Evolutionary conservation across 164 flowering plant genomes (phyloP).

Genomic region (Macadamia tetraphylla): DNA sequence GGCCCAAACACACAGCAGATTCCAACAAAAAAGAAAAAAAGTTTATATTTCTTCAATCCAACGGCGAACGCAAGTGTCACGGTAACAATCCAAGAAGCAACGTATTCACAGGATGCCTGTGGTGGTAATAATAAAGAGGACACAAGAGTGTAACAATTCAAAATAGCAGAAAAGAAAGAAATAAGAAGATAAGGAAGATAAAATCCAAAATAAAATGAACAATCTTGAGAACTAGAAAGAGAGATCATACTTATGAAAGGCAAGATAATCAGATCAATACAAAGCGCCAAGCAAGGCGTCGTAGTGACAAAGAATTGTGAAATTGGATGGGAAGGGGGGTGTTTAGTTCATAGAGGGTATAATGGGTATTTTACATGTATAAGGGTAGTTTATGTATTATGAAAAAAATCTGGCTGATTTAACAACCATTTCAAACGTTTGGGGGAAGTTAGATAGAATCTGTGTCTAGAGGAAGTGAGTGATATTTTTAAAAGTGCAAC

Average conservation of each 20-base stretch:
- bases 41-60: slow-evolving; percentile 31
- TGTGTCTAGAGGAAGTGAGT: too few species aligned
- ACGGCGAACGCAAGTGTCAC: slow-evolving; percentile 37
- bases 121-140: slow-evolving; percentile 38
- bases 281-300: slow-evolving; percentile 38
- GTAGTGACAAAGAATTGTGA: slow-evolving; percentile 35
- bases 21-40: not conserved
- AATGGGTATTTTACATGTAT: too few species aligned
- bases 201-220: not conserved
- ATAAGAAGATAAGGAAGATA: not conserved
- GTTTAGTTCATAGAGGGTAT: too few species aligned
- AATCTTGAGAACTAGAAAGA: not conserved
- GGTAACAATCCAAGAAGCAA: slow-evolving; percentile 58
- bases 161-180: not conserved
- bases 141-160: slow-evolving; percentile 42
- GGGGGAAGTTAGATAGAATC: too few species aligned
- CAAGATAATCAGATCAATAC: slow-evolving; percentile 31
- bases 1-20: not conserved
- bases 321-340: slow-evolving; percentile 27
- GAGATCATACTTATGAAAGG: slow-evolving; percentile 41
- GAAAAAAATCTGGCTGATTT: too few species aligned
- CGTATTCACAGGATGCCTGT: slow-evolving; percentile 56
- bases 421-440: too few species aligned
- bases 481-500: too few species aligned
- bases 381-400: too few species aligned